Conservation (phyloP, 1,284 basidiomycete genomes). For the Lentinula novae-zelandiae region DNA sequence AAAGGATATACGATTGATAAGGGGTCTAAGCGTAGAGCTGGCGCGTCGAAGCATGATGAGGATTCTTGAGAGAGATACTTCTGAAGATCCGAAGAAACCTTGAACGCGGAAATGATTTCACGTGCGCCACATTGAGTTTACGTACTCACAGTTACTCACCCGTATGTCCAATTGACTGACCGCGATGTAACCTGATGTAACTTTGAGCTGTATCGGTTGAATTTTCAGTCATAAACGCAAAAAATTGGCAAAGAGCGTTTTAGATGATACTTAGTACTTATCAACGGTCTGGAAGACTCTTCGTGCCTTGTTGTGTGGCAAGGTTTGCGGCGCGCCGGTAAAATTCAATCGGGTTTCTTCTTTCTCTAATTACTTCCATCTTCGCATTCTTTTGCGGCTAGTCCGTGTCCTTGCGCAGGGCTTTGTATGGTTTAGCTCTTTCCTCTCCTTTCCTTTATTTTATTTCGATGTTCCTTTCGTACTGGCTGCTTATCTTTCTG, state of each 20-base stretch:
- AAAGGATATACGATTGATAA: background rate
- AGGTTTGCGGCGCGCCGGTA: background rate
- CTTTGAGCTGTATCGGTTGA: background rate
- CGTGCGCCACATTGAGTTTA: background rate
- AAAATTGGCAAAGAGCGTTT: too few relatives aligned
- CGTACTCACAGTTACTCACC: background rate
- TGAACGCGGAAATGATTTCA: background rate
- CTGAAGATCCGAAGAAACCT: background rate
- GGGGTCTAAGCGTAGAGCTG: slow-evolving; percentile 3
- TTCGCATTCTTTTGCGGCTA: slow-evolving; percentile 23
- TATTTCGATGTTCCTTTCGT: slow-evolving; percentile 29
- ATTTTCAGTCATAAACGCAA: background rate
- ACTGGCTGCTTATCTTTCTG: slow-evolving; percentile 36
- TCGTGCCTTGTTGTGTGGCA: background rate
- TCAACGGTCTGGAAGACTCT: too few relatives aligned
- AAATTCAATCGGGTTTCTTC: background rate
- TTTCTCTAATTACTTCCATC: slow-evolving; percentile 14
- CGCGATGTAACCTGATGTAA: too few relatives aligned
- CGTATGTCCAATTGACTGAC: too few relatives aligned
- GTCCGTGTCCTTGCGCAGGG: slow-evolving; percentile 22
- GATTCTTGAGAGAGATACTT: background rate
- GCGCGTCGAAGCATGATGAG: slow-evolving; percentile 20
- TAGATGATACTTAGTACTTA: too few relatives aligned
- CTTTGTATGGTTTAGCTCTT: slow-evolving; percentile 23
- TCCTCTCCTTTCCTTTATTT: slow-evolving; percentile 16